Base-by-base conservation (phyloP, 441 rosid species). In the Euphorbia celastroides region DNA sequence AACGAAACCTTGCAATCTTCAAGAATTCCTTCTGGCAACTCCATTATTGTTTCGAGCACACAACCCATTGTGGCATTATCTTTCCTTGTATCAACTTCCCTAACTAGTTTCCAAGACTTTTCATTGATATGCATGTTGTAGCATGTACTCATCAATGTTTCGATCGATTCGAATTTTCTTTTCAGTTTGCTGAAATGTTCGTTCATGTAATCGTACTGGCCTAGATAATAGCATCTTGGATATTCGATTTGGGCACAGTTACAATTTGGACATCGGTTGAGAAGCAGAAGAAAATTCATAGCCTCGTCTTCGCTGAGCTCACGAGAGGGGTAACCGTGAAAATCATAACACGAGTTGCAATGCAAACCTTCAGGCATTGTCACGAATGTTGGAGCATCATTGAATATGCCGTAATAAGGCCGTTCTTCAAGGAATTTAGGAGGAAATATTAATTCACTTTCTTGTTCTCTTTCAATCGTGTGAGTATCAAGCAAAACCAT, bases 321-420 rank as follows among this genome's bases (percentile, higher is more conserved):
- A 5, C 50, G 68, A 51, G 60, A 65, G 17, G 68, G 68, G 20
- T 65, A 51, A 11, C 68, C 46, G 22, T 52, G 48, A n/a, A 3
- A 32, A 13, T 5, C 2, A 13, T 13, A 52, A 14, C 60, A 65
- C 16, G 46, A 19, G 0, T 1, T 17, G 28, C 59, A 65, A 32
- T 50, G 17, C 12, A 65, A 1, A 5, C 14, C 46, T 10, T 65
- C 60, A 6, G 44, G 67, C n/a, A 19, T 9, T 1, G 19, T 19
- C 5, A 50, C 46, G 50, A 0, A 48, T 19, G 30, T 64, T n/a
- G 58, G 19, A 2, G 28, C 50, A 7, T 17, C 54, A 11, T 22
- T 3, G 12, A 7, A 36, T 17, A 31, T 9, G 6, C 30, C 42
- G n/a, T n/a, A n/a, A 6, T 16, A 57, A 16, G 28, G 8, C n/a